Percentiles rank a stretch among this genome's conserved stretches.
phyloP scores from a whole-genome alignment of 768 basidiomycete genomes.

The Mycena rebaudengoi region DNA sequence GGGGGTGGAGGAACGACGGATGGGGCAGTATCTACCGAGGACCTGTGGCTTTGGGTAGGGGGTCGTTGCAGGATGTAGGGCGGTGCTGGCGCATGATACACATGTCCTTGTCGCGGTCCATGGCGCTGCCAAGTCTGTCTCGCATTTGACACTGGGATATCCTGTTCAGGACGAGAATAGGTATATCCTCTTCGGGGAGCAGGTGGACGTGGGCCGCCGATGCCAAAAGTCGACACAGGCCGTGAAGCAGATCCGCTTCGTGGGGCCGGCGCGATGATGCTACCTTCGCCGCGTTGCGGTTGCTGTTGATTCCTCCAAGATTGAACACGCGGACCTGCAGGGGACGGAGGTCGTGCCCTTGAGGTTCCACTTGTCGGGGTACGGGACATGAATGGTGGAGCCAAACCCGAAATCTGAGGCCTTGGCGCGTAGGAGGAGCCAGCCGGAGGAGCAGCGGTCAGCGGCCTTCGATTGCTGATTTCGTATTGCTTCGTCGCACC shows the following conservation, averaged over 20 bases:
- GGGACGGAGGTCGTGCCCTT: constrained; percentile 55
- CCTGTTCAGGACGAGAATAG: constrained; percentile 35
- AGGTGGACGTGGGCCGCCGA: constrained; percentile 40
- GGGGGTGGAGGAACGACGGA: neutral
- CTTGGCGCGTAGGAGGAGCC: constrained; percentile 6
- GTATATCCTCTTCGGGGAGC: constrained; percentile 50
- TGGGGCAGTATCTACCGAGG: constrained; percentile 2
- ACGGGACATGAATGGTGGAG: constrained; percentile 32
- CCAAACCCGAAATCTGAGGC: constrained; percentile 22
- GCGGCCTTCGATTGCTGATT: constrained; percentile 14
- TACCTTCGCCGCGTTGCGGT: neutral
- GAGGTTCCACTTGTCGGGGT: constrained; percentile 32
- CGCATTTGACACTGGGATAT: too few relatives aligned
- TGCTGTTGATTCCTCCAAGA: constrained; percentile 11
- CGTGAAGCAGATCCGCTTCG: constrained; percentile 27
- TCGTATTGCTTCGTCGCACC: constrained; percentile 38
- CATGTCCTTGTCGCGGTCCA: too few relatives aligned
- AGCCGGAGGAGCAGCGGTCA: constrained; percentile 18
- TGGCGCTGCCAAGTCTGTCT: too few relatives aligned
- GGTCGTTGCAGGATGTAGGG: constrained; percentile 13
- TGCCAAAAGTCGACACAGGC: constrained; percentile 33
- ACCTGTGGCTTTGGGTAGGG: constrained; percentile 1
- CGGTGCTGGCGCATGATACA: neutral
- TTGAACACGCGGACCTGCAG: constrained; percentile 57
- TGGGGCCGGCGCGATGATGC: neutral